phyloP scores from a whole-genome alignment of 2,329 filamentous ascomycete species.

The Orbilia oligospora region DNA sequence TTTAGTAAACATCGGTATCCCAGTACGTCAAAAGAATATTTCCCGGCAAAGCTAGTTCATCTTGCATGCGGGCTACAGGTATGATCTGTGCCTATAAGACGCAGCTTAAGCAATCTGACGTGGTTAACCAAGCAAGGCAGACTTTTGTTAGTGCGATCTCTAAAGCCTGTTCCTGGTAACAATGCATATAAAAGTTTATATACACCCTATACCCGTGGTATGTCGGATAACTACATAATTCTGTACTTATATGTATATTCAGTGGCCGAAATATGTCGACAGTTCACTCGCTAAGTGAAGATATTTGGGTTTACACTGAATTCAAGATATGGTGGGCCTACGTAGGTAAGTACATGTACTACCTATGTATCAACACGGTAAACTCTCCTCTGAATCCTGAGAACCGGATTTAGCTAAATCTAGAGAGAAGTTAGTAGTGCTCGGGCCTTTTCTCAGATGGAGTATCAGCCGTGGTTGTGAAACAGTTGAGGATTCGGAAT shows the following conservation, averaged over 20 bases:
- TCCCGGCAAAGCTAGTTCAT: constrained; percentile 5
- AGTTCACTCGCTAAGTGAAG: no score
- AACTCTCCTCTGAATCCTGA: background rate
- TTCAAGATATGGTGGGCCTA: background rate
- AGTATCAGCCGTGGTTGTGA: constrained; percentile 13
- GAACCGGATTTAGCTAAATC: background rate
- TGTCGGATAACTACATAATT: background rate
- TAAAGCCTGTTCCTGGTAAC: background rate
- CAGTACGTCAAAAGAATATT: background rate
- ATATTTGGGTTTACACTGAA: no score
- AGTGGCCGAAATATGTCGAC: no score
- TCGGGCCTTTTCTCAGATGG: background rate
- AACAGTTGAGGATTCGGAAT: constrained; percentile 22
- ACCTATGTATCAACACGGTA: no score
- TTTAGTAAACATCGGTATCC: constrained; percentile 12
- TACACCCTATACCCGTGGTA: background rate
- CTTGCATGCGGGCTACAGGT: background rate
- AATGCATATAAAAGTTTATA: background rate
- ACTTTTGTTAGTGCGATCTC: background rate
- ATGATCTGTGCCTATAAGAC: constrained; percentile 3
- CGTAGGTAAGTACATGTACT: no score
- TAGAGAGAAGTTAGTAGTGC: background rate
- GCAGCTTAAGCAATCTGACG: constrained; percentile 12
- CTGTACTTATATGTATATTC: background rate
- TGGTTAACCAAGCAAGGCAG: background rate